Evolutionary conservation across 768 basidiomycete genomes (phyloP), one percentile per base, ranked within the genome.

Genomic region (Serendipita sp.): DNA sequence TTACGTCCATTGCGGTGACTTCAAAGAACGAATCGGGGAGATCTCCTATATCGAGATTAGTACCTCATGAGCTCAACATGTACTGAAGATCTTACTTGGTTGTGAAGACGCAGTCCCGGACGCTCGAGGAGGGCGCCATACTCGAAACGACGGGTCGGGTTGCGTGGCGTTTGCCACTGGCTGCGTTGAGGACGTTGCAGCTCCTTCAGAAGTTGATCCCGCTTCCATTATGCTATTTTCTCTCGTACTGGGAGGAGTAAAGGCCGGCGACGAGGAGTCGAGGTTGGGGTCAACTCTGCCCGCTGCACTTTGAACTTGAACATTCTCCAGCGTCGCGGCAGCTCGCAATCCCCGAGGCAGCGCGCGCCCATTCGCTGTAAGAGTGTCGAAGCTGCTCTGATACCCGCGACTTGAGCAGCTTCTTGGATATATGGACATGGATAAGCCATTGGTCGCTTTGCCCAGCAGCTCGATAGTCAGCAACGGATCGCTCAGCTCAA

Each of bases 21-120:
- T 76, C 79, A 68, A 90, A 90, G 70, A 85, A 88, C 2, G 81
- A 79, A 66, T 90, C 88, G 2, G 88, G 81, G 13, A 89, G 71
- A 17, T 79, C 75, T 61, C 73, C 77, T 45, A 60, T 33, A 45
- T 72, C 48, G 43, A 7, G 63, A 62, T 5, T 42, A 63, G 61
- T 53, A 48, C 16, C 17, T 5, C 42, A 31, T 60, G 28, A 43
- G 38, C 31, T 42, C 60, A 65, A 24, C 43, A 61, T 7, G 42
- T 44, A 16, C 45, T 42, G 56, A 53, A 50, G 63, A 62, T 48
- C 60, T 42, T 14, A 28, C 31, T 42, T n/a, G 43, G 41, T 34
- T 22, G 13, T 11, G 66, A 28, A 50, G 9, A 51, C n/a, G 16
- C 65, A 26, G 65, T 61, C 9, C 72, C 66, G n/a, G 74, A 69